phyloP scores from a whole-genome alignment of 106 monocot genomes.

The Dendrobium officinale region DNA sequence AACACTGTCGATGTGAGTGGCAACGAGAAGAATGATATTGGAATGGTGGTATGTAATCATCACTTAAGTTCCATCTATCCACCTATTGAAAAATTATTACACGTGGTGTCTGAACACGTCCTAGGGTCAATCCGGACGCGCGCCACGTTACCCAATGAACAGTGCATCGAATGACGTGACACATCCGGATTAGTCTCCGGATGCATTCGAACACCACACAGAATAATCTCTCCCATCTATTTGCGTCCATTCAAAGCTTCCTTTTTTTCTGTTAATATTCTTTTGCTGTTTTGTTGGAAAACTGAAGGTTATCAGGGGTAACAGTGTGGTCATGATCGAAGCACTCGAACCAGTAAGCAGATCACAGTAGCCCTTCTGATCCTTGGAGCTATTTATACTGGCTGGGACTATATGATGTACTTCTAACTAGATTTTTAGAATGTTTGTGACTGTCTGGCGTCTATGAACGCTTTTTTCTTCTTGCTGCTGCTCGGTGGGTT shows the following conservation, averaged over 20 bases:
- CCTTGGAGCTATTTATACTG: neutral
- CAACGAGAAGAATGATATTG: constrained; percentile 89
- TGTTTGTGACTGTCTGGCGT: neutral
- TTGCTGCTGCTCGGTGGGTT: too few relatives aligned
- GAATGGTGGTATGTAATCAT: constrained; percentile 79
- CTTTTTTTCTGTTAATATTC: neutral
- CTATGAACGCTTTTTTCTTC: neutral
- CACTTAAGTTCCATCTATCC: too few relatives aligned
- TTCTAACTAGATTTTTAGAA: neutral
- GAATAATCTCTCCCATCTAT: too few relatives aligned
- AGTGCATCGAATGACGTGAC: too few relatives aligned
- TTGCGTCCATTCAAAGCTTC: neutral
- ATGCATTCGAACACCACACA: too few relatives aligned
- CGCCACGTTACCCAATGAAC: too few relatives aligned
- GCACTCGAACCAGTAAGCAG: constrained; percentile 40
- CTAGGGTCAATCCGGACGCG: too few relatives aligned
- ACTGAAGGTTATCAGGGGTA: constrained; percentile 47
- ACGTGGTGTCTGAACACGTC: too few relatives aligned
- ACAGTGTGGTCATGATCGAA: constrained; percentile 68
- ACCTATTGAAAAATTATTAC: too few relatives aligned
- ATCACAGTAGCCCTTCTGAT: constrained; percentile 1
- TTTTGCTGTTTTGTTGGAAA: neutral
- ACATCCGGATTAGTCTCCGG: too few relatives aligned
- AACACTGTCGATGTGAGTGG: constrained; percentile 85
- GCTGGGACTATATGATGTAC: neutral